Conservation (phyloP, 306 rosid genomes). For the Echinosophora koreensis region DNA sequence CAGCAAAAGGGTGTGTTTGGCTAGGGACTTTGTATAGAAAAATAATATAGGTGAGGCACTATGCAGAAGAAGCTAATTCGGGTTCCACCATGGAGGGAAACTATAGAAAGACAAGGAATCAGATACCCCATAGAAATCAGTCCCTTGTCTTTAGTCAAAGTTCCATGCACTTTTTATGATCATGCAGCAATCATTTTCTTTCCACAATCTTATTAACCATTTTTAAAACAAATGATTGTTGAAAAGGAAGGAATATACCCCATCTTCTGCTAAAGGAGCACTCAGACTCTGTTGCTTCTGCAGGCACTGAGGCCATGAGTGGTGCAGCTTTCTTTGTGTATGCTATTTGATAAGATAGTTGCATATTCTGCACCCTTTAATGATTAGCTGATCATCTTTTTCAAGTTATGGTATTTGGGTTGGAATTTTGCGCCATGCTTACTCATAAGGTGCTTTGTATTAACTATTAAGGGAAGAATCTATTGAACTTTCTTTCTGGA, state of each 20-base stretch:
- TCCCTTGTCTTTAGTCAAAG: slow-evolving; percentile 2
- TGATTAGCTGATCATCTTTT: slow-evolving; percentile 3
- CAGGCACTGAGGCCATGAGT: slow-evolving; percentile 8
- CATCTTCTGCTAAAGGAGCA: slow-evolving; percentile 43
- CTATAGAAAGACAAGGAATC: slow-evolving; percentile 52
- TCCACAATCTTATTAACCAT: slow-evolving; percentile 37
- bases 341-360: slow-evolving; percentile 4
- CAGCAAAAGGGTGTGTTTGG: slow-evolving; percentile 27
- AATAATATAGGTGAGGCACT: slow-evolving; percentile 36
- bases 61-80: slow-evolving; percentile 52
- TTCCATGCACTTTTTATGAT: slow-evolving; percentile 32
- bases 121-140: slow-evolving; percentile 43
- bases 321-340: slow-evolving; percentile 16
- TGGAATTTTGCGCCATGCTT: slow-evolving; percentile 15
- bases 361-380: slow-evolving; percentile 24
- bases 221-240: slow-evolving; percentile 20
- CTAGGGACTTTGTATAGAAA: slow-evolving; percentile 31
- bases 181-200: slow-evolving; percentile 28
- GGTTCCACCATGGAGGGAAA: slow-evolving; percentile 56
- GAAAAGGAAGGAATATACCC: slow-evolving; percentile 18
- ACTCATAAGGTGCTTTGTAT: slow-evolving; percentile 13
- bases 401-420: not conserved
- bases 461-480: slow-evolving; percentile 41
- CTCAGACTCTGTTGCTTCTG: slow-evolving; percentile 34
- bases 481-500: slow-evolving; percentile 31